Percentiles rank a stretch among this genome's conserved stretches.
Evolutionary conservation across 2,329 filamentous ascomycete genomes (phyloP).

Genomic region (Verticillium zaregamsianum): DNA sequence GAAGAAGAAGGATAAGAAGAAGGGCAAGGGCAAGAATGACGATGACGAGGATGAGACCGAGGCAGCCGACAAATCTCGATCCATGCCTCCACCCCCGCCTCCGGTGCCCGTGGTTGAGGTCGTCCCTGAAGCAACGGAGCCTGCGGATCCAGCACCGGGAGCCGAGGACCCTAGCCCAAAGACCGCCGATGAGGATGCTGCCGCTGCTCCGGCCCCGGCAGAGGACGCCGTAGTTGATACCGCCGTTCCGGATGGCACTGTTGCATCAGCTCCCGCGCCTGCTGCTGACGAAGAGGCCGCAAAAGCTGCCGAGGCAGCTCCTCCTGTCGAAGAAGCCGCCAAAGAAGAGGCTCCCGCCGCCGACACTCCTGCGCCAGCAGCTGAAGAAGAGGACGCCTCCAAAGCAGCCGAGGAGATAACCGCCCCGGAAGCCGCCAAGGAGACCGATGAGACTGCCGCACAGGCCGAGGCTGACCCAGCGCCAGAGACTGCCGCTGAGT

Average conservation of each 20-base stretch:
- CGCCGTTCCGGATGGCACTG: neutral
- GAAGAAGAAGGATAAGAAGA: conserved; percentile 10
- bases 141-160: neutral
- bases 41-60: conserved; percentile 1
- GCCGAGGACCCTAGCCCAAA: neutral
- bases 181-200: neutral
- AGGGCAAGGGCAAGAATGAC: conserved; percentile 7
- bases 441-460: neutral
- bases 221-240: neutral
- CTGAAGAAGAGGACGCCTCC: neutral
- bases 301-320: neutral
- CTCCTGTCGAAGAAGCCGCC: neutral
- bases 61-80: neutral
- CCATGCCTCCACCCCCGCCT: neutral
- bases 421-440: neutral
- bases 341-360: neutral
- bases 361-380: neutral
- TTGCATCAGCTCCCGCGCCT: neutral
- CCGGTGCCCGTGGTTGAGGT: neutral
- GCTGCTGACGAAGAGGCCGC: neutral
- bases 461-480: neutral
- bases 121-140: neutral
- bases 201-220: neutral
- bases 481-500: neutral
- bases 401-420: neutral